Evolutionary conservation across 2,329 filamentous ascomycete species (phyloP).

Genomic region (Diplodia sapinea): DNA sequence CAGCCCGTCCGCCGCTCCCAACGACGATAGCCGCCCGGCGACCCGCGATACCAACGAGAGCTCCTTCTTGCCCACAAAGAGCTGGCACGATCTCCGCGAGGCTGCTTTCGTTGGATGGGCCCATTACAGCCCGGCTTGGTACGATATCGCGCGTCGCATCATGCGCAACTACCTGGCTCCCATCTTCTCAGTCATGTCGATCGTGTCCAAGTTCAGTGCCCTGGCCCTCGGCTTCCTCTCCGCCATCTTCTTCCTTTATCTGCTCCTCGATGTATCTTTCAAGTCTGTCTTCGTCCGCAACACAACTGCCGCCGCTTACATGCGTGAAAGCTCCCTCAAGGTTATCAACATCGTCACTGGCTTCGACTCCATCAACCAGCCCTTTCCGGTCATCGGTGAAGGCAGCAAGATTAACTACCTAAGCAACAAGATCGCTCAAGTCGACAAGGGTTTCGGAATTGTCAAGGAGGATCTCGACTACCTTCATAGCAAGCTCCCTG

Average conservation of each 20-base stretch:
- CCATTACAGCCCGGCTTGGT: not conserved
- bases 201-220: conserved; percentile 9
- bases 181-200: not conserved
- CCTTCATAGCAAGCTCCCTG: conserved; percentile 61
- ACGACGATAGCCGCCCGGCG: not conserved
- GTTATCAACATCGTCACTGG: not conserved
- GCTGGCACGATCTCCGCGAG: conserved; percentile 15
- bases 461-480: conserved; percentile 34
- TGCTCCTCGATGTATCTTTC: not conserved
- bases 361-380: not conserved
- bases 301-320: not conserved
- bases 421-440: conserved; percentile 8
- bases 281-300: conserved; percentile 8
- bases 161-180: conserved; percentile 5
- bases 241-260: conserved; percentile 9
- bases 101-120: conserved; percentile 17
- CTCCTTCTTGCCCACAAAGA: not conserved
- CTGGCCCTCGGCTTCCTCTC: conserved; percentile 10
- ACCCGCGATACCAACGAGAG: conserved; percentile 3
- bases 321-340: conserved; percentile 5
- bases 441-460: conserved; percentile 12
- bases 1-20: no score
- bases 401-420: not conserved
- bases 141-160: conserved; percentile 10
- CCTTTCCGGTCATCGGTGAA: not conserved